Base-by-base conservation (phyloP, 176 grass and related monocot species). In the Pharus latifolius region DNA sequence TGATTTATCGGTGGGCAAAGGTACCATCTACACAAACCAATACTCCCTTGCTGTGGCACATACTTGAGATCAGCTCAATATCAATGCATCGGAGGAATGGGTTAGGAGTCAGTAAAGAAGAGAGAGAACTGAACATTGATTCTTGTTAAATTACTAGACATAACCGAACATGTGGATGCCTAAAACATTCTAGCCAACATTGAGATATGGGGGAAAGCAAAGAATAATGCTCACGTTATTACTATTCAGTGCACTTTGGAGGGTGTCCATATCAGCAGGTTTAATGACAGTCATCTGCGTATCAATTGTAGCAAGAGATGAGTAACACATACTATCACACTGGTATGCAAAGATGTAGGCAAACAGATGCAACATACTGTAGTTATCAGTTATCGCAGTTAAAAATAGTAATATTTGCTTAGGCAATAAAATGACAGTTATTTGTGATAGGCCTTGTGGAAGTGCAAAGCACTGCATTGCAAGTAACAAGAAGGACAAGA, bases 41-140 rank as follows among this genome's bases (percentile, higher is more conserved):
- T 16, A 87, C 69, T 70, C 95, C 95, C 84, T 99, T 99, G 75
- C 58, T 85, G 69, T 99, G 95, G 80, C 95, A 99, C 77, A 99
- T 86, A 46, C 86, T 66, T 63, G 95, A 86, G 65, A 99, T 87
- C 58, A 94, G 80, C 63, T 81, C 90, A 72, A 99, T 69, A 78
- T 99, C 95, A 69, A 99, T 88, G 41, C 95, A 99, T 80, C 95
- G 81, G 30, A 99, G 87, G 81, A 99, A 99, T 76, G 95, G 95
- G 83, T 99, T 99, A 27, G 95, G 94, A 78, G 95, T 99, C 95
- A 0, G 95, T 91, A 76, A 99, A 99, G 69, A 99, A 94, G 44
- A 99, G 79, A 68, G 90, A 88, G 63, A 99, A 90, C 95, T 99
- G 72, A 66, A 76, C 23, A 83, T 14, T n/a, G 15, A 5, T n/a